Percentiles rank a stretch among this genome's conserved stretches.
Evolutionary conservation across 495 filamentous ascomycete species (phyloP).

Genomic region (Aspergillus panamensis): DNA sequence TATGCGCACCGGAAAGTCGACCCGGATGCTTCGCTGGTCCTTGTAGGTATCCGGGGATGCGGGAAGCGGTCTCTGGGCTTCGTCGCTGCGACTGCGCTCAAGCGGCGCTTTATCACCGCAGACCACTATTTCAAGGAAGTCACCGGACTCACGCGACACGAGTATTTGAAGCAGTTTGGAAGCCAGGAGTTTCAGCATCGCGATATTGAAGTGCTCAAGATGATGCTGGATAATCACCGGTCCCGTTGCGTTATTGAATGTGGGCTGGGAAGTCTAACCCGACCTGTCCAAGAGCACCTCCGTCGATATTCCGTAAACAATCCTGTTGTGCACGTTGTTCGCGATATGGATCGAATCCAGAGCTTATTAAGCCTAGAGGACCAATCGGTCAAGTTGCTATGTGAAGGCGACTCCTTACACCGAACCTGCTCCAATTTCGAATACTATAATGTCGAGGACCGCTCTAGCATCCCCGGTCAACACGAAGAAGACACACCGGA

Average conservation of each 20-base stretch:
- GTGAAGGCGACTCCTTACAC: slow-evolving; percentile 52
- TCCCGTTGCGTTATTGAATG: slow-evolving; percentile 69
- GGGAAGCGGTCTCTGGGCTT: slow-evolving; percentile 78
- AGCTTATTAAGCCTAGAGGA: slow-evolving; percentile 59
- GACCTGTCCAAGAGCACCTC: slow-evolving; percentile 55
- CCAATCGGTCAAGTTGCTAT: slow-evolving; percentile 48
- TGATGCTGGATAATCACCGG: slow-evolving; percentile 62
- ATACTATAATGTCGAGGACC: slow-evolving; percentile 68
- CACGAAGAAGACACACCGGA: slow-evolving; percentile 36
- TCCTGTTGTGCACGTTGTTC: slow-evolving; percentile 70
- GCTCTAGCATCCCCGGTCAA: slow-evolving; percentile 24
- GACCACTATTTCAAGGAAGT: slow-evolving; percentile 71
- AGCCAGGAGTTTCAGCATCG: slow-evolving; percentile 62
- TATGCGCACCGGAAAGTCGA: slow-evolving; percentile 54
- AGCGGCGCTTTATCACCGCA: slow-evolving; percentile 69
- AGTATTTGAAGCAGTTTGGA: slow-evolving; percentile 61
- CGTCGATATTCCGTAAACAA: slow-evolving; percentile 58
- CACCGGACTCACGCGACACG: slow-evolving; percentile 61
- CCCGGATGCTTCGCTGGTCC: slow-evolving; percentile 66
- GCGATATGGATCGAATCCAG: slow-evolving; percentile 64
- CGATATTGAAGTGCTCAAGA: slow-evolving; percentile 62
- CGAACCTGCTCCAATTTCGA: slow-evolving; percentile 72
- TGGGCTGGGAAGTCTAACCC: slow-evolving; percentile 56
- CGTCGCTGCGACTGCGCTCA: slow-evolving; percentile 70
- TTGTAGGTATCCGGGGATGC: slow-evolving; percentile 72